These are phyloP conservation scores for Starmera amethionina DNA, from an alignment of 805 yeast genomes.

Conservation along the genomic window DNA sequence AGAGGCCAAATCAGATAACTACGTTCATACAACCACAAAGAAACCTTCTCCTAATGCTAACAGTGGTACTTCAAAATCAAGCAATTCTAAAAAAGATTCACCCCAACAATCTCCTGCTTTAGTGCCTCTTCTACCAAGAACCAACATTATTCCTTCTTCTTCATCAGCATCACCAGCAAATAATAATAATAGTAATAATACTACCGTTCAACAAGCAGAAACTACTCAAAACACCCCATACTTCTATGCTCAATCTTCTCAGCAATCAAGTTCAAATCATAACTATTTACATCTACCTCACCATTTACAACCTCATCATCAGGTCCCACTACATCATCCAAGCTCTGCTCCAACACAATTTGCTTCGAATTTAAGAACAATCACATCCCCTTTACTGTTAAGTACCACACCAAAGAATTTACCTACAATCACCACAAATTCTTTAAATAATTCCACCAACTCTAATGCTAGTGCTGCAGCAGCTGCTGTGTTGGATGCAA, in stretches of 20 bases:
- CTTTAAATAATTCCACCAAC: no score
- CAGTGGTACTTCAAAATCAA: neutral
- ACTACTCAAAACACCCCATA: constrained; percentile 7
- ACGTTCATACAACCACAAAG: constrained; percentile 3
- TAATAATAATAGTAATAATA: constrained; percentile 3
- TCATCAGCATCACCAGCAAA: constrained; percentile 7
- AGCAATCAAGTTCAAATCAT: constrained; percentile 2
- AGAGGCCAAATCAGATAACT: constrained; percentile 9
- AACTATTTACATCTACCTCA: constrained; percentile 1
- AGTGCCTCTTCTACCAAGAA: constrained; percentile 31
- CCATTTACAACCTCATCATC: constrained; percentile 16
- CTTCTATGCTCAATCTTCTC: constrained; percentile 4
- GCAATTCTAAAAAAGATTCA: neutral
- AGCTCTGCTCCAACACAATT: constrained; percentile 62
- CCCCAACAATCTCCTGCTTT: constrained; percentile 25
- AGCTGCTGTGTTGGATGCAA: constrained; percentile 18
- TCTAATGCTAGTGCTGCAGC: constrained; percentile 7
- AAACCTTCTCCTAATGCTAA: constrained; percentile 6
- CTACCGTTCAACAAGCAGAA: constrained; percentile 9
- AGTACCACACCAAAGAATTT: constrained; percentile 30
- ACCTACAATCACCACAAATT: constrained; percentile 24
- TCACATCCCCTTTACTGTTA: constrained; percentile 55
- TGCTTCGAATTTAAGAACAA: constrained; percentile 52
- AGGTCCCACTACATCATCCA: constrained; percentile 56
- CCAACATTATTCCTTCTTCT: constrained; percentile 4